Evolutionary conservation across 306 rosid species (phyloP), one percentile per base, ranked within the genome.

Genomic region (Canavalia ensiformis): DNA sequence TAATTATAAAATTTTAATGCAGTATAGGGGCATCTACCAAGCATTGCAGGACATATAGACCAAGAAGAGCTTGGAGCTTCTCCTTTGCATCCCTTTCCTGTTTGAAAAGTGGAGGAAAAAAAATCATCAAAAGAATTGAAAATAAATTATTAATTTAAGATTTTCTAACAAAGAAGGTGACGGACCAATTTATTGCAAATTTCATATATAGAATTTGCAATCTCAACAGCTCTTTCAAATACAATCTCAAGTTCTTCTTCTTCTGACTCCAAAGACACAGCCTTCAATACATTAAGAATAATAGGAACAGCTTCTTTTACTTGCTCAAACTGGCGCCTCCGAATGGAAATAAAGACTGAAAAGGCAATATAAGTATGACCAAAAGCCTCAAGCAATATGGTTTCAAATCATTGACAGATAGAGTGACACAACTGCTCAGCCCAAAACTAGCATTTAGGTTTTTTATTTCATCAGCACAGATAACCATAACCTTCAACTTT

Each of bases 261-360:
- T 6, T 91, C 83, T 29, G 86, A 81, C 75, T 89, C 89, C 68
- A 80, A 88, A 77, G 91, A 84, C 69, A 79, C 80, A 8, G 82
- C 77, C 87, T 90, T 89, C 84, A 95, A 79, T 75, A 90, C 94
- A 84, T 86, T 85, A 69, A 95, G 90, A 78, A 91, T 88, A 80
- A 91, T 71, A 13, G 97, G 93, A 87, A 89, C 55, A 34, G 89
- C 90, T 56, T 39, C 90, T 85, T 87, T 93, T 72, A 87, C 85
- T 87, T 91, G 98, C 89, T 90, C 92, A 83, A 83, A 95, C 68
- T 89, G 97, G 84, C 84, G 99, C 92, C 92, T 95, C 82, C 57
- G 83, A 83, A 91, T 89, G 84, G 90, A 90, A 58, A 84, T 55
- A 80, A 95, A 56, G 64, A 88, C 99, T 95, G 94, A 80, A 89